Evolutionary conservation across 2,329 filamentous ascomycete genomes (phyloP), one percentile per base, ranked within the genome.

Genomic region (Sclerotinia nivalis): DNA sequence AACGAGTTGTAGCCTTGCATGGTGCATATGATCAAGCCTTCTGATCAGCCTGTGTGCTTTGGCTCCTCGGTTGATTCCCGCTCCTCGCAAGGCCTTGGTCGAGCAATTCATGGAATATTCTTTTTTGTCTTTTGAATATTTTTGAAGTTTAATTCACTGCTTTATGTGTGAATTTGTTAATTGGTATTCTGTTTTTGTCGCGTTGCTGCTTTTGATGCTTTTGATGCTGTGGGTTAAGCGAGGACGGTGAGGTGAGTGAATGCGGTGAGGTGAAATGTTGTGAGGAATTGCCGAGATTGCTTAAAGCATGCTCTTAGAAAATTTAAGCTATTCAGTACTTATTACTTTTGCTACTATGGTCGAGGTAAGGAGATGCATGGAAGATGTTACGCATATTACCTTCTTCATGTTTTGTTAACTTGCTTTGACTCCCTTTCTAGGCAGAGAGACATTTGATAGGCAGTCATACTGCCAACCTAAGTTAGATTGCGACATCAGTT

Each of bases 21-120:
- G 52, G 52, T 55, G 52, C 52, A 55, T 55, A 55, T 55, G 52
- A 20, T 20, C 25, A 55, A 31, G 52, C 52, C 52, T 55, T 55
- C 52, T 55, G 52, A 22, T 22, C 54, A 56, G 54, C 54, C 31
- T 56, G 31, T 20, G 15, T 43, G 40, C 40, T 43, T 43, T 43
- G 40, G 40, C 40, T 43, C 40, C 40, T 43, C 40, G 40, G 1
- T 56, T 37, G 25, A 37, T 20, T 56, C 9, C 25, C 28, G 9
- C 4, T 56, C 31, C 18, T 55, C 52, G 28, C 18, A 31, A 55
- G 52, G 52, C 7, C 18, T 34, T 34, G 28, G 52, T n/a, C 8
- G 49, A 25, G 13, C 40, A 6, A n/a, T n/a, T n/a, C 1, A 43
- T 18, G 13, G 40, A 7, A 6, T 43, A 43, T 43, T 43, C 40